Percentiles rank a stretch among this genome's conserved stretches.
phyloP scores from a whole-genome alignment of 1,139 yeast genomes.

The Yamadazyma atlantica region DNA sequence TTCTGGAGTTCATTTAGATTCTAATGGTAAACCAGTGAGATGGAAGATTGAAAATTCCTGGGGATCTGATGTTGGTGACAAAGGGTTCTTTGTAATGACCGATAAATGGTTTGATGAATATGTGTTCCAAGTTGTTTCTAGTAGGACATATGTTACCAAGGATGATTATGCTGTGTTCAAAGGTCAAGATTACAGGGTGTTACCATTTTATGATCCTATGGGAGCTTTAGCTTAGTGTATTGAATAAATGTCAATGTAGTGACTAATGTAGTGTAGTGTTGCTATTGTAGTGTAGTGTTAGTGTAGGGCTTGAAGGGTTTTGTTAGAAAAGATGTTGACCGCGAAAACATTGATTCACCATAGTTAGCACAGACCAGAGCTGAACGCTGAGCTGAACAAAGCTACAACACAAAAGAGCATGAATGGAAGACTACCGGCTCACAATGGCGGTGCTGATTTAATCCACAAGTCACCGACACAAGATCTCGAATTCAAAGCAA shows the following conservation, averaged over 20 bases:
- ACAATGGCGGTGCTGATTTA: too few relatives aligned
- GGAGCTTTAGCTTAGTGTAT: conserved; percentile 66
- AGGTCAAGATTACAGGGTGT: conserved; percentile 50
- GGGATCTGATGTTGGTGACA: conserved; percentile 74
- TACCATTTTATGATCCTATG: conserved; percentile 87
- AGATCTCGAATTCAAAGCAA: background rate
- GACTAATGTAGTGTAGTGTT: too few relatives aligned
- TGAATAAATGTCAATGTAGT: background rate
- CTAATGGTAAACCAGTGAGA: conserved; percentile 53
- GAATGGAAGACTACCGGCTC: too few relatives aligned
- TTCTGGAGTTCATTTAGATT: conserved; percentile 62
- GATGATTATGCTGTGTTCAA: conserved; percentile 48
- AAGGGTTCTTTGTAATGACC: conserved; percentile 78
- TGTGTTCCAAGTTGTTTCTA: conserved; percentile 79
- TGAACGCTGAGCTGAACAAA: too few relatives aligned
- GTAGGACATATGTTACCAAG: conserved; percentile 48
- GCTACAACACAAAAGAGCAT: too few relatives aligned
- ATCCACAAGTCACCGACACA: too few relatives aligned
- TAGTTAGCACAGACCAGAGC: too few relatives aligned
- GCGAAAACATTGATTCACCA: too few relatives aligned
- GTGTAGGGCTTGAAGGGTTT: too few relatives aligned
- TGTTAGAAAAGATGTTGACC: too few relatives aligned
- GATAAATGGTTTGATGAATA: conserved; percentile 81
- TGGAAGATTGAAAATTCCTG: conserved; percentile 88
- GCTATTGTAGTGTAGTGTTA: too few relatives aligned